Conservation (phyloP, 2,329 filamentous ascomycete species). For the Plenodomus lindquistii region DNA sequence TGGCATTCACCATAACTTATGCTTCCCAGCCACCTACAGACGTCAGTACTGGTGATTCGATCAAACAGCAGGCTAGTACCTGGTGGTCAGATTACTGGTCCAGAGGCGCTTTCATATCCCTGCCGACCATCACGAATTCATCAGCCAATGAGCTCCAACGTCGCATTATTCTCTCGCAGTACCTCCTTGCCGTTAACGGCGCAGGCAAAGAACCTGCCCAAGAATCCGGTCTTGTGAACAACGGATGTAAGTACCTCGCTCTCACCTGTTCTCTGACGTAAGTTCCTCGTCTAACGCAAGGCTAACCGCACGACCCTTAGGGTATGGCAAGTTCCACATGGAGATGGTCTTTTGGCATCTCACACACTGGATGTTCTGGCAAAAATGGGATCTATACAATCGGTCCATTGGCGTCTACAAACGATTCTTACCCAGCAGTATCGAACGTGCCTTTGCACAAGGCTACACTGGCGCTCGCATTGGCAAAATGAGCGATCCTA, state of each 20-base stretch:
- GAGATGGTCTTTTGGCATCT: slow-evolving; percentile 62
- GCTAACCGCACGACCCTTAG: not conserved
- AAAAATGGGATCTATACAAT: slow-evolving; percentile 51
- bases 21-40: slow-evolving; percentile 36
- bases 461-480: slow-evolving; percentile 52
- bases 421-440: slow-evolving; percentile 49
- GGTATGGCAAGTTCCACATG: slow-evolving; percentile 60
- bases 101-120: slow-evolving; percentile 57
- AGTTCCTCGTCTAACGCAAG: not conserved
- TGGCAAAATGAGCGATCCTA: slow-evolving; percentile 63
- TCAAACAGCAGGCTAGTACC: slow-evolving; percentile 37
- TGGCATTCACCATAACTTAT: slow-evolving; percentile 32
- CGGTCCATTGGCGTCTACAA: slow-evolving; percentile 55
- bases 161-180: slow-evolving; percentile 59
- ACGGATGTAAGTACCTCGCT: slow-evolving; percentile 47
- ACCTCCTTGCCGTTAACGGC: slow-evolving; percentile 57
- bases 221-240: slow-evolving; percentile 55
- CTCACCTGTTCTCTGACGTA: not conserved
- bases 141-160: slow-evolving; percentile 57
- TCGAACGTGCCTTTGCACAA: slow-evolving; percentile 42
- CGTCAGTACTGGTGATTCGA: slow-evolving; percentile 27
- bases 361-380: slow-evolving; percentile 57
- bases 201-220: slow-evolving; percentile 56
- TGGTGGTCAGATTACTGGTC: slow-evolving; percentile 59
- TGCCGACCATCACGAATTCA: slow-evolving; percentile 44